Conservation (phyloP, 768 basidiomycete species). For the Naganishia antarctica region DNA sequence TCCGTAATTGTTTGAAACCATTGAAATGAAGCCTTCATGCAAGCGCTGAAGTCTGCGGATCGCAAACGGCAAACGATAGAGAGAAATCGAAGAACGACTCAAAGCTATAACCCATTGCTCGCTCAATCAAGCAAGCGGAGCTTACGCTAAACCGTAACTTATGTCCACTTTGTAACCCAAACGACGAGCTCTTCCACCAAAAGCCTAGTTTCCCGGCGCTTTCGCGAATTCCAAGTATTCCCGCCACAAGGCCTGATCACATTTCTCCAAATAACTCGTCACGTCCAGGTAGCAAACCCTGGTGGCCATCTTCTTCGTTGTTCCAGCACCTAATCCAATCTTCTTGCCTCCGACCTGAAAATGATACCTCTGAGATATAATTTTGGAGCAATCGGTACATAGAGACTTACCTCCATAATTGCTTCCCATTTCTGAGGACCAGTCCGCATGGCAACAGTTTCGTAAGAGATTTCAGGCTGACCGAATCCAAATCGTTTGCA, state of each 20-base stretch:
- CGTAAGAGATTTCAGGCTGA: conserved; percentile 64
- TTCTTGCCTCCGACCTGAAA: conserved; percentile 63
- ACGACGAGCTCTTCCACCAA: background rate
- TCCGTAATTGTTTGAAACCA: no score
- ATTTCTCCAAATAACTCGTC: conserved; percentile 74
- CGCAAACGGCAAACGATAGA: background rate
- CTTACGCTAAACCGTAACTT: no score
- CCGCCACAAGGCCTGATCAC: conserved; percentile 75
- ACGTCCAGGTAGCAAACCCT: conserved; percentile 79
- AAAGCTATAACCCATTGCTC: background rate
- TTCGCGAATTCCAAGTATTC: conserved; percentile 53
- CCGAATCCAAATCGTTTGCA: conserved; percentile 71
- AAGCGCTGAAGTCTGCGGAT: background rate
- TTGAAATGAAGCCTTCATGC: no score
- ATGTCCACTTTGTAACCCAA: no score
- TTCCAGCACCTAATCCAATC: conserved; percentile 72
- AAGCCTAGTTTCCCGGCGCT: conserved; percentile 55
- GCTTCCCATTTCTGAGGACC: conserved; percentile 59
- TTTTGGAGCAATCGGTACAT: no score
- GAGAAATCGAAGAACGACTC: background rate
- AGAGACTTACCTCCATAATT: conserved; percentile 54
- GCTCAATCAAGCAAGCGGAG: background rate
- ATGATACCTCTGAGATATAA: background rate
- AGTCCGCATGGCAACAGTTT: conserved; percentile 21
- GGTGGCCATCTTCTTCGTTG: conserved; percentile 67